A percentile compares a stretch with the other conserved stretches of the same genome.
Conservation (phyloP, 2,329 filamentous ascomycete species). For the Fusarium nelsonii region DNA sequence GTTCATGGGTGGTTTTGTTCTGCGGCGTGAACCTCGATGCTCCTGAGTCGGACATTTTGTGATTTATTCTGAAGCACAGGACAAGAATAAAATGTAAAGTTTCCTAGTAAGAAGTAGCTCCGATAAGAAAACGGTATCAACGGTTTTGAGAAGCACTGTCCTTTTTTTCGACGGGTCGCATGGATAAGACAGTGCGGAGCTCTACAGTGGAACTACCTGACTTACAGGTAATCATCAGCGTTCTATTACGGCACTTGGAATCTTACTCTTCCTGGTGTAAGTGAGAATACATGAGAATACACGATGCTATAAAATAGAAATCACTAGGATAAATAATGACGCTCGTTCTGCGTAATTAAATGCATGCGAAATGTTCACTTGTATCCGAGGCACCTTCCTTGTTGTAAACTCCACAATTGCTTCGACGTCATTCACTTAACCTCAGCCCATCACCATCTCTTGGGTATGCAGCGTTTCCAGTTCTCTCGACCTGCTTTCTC, state of each 20-base stretch:
- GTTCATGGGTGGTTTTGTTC: slow-evolving; percentile 80
- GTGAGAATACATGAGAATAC: neutral
- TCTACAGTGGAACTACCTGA: neutral
- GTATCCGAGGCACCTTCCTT: neutral
- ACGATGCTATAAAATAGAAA: neutral
- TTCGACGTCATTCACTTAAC: slow-evolving; percentile 35
- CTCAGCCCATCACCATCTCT: slow-evolving; percentile 4
- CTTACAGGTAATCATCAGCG: neutral
- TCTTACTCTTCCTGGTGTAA: neutral
- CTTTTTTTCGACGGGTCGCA: accelerated
- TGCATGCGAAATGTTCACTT: neutral
- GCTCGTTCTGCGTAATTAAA: neutral
- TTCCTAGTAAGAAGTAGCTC: neutral
- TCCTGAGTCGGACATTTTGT: slow-evolving; percentile 57
- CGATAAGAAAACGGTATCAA: slow-evolving; percentile 17
- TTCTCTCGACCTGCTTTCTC: neutral
- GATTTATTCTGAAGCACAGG: neutral
- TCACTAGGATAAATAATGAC: neutral
- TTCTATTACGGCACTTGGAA: neutral
- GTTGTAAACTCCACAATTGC: slow-evolving; percentile 23
- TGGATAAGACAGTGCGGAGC: neutral
- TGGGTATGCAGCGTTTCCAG: neutral
- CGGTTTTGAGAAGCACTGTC: neutral
- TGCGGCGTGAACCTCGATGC: slow-evolving; percentile 78
- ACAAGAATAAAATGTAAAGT: slow-evolving; percentile 10